A percentile compares a stretch with the other conserved stretches of the same genome.
phyloP scores from a whole-genome alignment of 768 basidiomycete species.

The Xerocomellus dryophilus region DNA sequence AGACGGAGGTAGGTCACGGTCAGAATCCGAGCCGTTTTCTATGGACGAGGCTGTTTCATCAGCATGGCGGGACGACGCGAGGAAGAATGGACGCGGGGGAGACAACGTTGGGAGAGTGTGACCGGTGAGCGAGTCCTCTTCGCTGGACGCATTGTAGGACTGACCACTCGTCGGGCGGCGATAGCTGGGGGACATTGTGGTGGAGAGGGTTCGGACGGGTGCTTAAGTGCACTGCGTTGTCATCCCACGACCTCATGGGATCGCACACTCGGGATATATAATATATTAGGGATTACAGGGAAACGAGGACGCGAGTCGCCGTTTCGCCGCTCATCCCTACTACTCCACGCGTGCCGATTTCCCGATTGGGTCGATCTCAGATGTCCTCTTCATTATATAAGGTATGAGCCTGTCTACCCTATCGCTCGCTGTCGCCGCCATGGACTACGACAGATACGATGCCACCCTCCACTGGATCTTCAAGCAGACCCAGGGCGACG shows the following conservation, averaged over 20 bases:
- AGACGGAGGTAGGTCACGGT: slow-evolving; percentile 24
- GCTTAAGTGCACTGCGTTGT: slow-evolving; percentile 7
- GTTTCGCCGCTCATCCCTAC: background rate
- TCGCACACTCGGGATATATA: background rate
- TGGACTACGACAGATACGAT: slow-evolving; percentile 37
- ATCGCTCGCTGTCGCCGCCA: slow-evolving; percentile 12
- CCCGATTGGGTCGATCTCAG: slow-evolving; percentile 18
- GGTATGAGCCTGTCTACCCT: background rate
- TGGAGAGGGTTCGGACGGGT: background rate
- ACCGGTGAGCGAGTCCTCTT: slow-evolving; percentile 25
- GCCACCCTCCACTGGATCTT: slow-evolving; percentile 29
- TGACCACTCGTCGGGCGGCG: slow-evolving; percentile 13
- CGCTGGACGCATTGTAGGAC: slow-evolving; percentile 22
- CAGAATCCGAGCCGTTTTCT: slow-evolving; percentile 32
- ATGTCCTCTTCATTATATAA: slow-evolving; percentile 12
- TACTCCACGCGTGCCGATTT: background rate
- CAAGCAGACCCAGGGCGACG: slow-evolving; percentile 42
- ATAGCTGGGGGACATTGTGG: slow-evolving; percentile 14
- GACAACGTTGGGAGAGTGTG: slow-evolving; percentile 21
- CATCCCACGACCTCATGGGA: background rate
- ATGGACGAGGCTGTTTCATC: slow-evolving; percentile 24
- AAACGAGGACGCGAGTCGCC: slow-evolving; percentile 14
- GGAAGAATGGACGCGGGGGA: slow-evolving; percentile 40
- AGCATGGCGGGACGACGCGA: slow-evolving; percentile 19
- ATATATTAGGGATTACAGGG: slow-evolving; percentile 3